These are phyloP conservation scores for Austroboletus novae-zelandiae DNA, from an alignment of 1,284 basidiomycete genomes.

Conservation along the genomic window DNA sequence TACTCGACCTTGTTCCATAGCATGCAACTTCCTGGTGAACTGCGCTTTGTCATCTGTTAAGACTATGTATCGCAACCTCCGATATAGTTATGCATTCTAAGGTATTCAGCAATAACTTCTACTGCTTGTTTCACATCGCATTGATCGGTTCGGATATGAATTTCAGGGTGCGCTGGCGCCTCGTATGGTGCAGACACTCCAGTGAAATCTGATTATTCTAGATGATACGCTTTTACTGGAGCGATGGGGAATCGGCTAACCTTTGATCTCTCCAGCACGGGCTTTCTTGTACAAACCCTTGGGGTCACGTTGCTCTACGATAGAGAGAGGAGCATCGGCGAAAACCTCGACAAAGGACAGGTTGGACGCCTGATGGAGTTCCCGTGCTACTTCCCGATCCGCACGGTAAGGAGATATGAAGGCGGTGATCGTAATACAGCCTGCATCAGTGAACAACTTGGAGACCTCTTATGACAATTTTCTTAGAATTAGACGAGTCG, in stretches of 20 bases:
- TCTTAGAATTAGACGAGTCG: slow-evolving; percentile 8
- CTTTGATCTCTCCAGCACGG: slow-evolving; percentile 93
- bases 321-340: slow-evolving; percentile 86
- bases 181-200: slow-evolving; percentile 98
- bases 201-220: slow-evolving; percentile 76
- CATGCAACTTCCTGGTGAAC: slow-evolving; percentile 14
- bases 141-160: slow-evolving; percentile 91
- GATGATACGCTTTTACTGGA: slow-evolving; percentile 10
- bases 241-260: slow-evolving; percentile 38
- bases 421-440: slow-evolving; percentile 86
- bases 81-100: slow-evolving; percentile 62
- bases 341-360: slow-evolving; percentile 94
- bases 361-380: slow-evolving; percentile 73
- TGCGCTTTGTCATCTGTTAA: slow-evolving; percentile 12
- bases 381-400: slow-evolving; percentile 83
- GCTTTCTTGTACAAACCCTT: slow-evolving; percentile 99
- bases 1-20: slow-evolving; percentile 12
- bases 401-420: slow-evolving; percentile 98
- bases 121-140: slow-evolving; percentile 81
- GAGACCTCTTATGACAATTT: slow-evolving; percentile 63
- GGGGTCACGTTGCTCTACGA: slow-evolving; percentile 92
- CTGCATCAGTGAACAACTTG: slow-evolving; percentile 89
- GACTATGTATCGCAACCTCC: slow-evolving; percentile 25
- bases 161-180: slow-evolving; percentile 81
- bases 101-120: slow-evolving; percentile 79